Percentiles rank a stretch among this genome's conserved stretches.
These are phyloP conservation scores for Sclerospora graminicola DNA, from an alignment of 352 stramenopile species.

Conservation along the genomic window DNA sequence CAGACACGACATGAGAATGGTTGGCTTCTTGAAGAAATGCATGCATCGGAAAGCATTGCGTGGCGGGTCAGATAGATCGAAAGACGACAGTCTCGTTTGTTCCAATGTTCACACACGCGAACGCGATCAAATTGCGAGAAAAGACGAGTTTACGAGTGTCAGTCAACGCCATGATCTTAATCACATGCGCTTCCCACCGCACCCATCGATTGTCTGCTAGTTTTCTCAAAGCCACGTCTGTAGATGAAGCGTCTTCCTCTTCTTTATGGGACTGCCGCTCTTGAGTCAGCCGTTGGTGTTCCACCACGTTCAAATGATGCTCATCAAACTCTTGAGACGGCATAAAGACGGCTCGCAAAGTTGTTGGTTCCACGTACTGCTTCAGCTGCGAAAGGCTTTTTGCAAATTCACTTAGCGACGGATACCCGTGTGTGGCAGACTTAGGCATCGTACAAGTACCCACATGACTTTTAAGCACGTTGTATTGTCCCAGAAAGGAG, in stretches of 20 bases:
- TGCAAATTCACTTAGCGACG: slow-evolving; percentile 8
- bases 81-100: slow-evolving; percentile 11
- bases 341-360: slow-evolving; percentile 31
- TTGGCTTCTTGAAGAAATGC: slow-evolving; percentile 11
- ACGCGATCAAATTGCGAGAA: no score
- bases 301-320: slow-evolving; percentile 20
- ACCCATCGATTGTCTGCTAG: no score
- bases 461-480: no score
- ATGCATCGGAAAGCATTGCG: slow-evolving; percentile 13
- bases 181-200: no score
- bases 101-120: slow-evolving; percentile 25
- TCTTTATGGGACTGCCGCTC: slow-evolving; percentile 30
- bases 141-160: no score
- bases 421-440: neutral
- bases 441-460: slow-evolving; percentile 1
- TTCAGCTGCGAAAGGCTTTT: slow-evolving; percentile 19
- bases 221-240: neutral
- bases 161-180: no score
- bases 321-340: slow-evolving; percentile 28
- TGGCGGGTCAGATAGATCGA: slow-evolving; percentile 31
- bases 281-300: slow-evolving; percentile 40
- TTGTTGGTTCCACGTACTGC: slow-evolving; percentile 35
- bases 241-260: slow-evolving; percentile 2
- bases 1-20: neutral
- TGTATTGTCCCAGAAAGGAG: no score